Evolutionary conservation across 352 stramenopile species (phyloP), one percentile per base, ranked within the genome.

Genomic region (Phytophthora podocarpi): DNA sequence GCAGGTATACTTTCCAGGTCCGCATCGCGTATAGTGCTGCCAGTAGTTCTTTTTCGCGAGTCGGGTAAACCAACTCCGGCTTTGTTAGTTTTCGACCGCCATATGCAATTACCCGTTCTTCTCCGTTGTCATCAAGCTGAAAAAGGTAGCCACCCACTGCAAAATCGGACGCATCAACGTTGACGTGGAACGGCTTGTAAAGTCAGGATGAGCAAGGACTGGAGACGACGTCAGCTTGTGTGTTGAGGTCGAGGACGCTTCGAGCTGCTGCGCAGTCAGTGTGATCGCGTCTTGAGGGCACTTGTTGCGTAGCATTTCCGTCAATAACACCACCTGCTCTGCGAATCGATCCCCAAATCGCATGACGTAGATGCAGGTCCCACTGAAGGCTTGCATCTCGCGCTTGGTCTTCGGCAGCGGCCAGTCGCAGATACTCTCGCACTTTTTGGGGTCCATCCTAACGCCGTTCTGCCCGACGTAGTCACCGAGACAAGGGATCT

Each of bases 391-490:
- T 24, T 64, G 57, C 37, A 72, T 26, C 5, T 67, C 34, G 1
- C 51, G 43, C 39, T 70, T 67, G 4, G 49, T 56, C 3, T 24
- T 27, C 8, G 52, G 51, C 3, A 57, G 6, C 4, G 56, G 62
- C 57, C 63, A 60, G 4, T 52, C 40, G 2, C 23, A 40, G 13
- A 46, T 70, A 27, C 28, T 40, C 0, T 39, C 12, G 12, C 18
- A 20, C 51, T 76, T 76, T 3, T 46, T 37, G 12, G 55, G 46
- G 23, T 66, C 58, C 32, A 67, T 57, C 2, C 53, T 27, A 2
- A 59, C 18, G 2, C 57, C 63, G 11, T 70, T 8, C 5, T 18
- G 21, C 1, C 54, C 27, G 8, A 48, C 57, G 11, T 30, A 49
- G n/a, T 51, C 40, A 13, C 39, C 40, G 1, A 52, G 30, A 23